Conservation (phyloP, 352 stramenopile species). For the Pythium oligandrum region DNA sequence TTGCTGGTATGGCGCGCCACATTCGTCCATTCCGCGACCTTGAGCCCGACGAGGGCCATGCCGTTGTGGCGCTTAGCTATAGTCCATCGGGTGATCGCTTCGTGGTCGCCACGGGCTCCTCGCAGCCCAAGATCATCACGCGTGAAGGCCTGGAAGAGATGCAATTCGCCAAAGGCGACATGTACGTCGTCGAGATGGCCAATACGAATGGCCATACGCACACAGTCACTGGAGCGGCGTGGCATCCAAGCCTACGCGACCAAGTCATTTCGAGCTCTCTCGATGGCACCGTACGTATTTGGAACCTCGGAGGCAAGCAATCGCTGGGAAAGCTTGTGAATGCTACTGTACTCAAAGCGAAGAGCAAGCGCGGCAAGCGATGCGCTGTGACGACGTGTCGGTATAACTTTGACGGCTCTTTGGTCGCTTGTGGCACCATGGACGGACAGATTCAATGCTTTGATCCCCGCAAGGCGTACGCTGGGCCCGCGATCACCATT, state of each 20-base stretch:
- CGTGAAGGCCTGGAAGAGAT: slow-evolving; percentile 77
- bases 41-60: slow-evolving; percentile 77
- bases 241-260: slow-evolving; percentile 62
- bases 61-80: slow-evolving; percentile 74
- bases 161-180: slow-evolving; percentile 79
- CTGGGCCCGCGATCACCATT: slow-evolving; percentile 52
- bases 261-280: slow-evolving; percentile 79
- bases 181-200: slow-evolving; percentile 86
- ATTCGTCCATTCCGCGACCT: slow-evolving; percentile 76
- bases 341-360: slow-evolving; percentile 77
- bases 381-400: slow-evolving; percentile 68
- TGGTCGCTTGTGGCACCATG: slow-evolving; percentile 67
- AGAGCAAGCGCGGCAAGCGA: slow-evolving; percentile 68
- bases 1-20: slow-evolving; percentile 78
- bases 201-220: slow-evolving; percentile 83
- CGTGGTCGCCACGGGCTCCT: slow-evolving; percentile 62
- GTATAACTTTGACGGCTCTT: slow-evolving; percentile 55
- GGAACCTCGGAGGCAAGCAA: slow-evolving; percentile 63
- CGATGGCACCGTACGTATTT: slow-evolving; percentile 76
- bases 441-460: slow-evolving; percentile 77
- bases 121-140: slow-evolving; percentile 70
- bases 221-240: slow-evolving; percentile 57
- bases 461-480: slow-evolving; percentile 68
- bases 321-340: slow-evolving; percentile 79
- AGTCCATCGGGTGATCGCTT: slow-evolving; percentile 74